A percentile compares a stretch with the other conserved stretches of the same genome.
These are phyloP conservation scores for Coriolopsis trogii DNA, from an alignment of 1,284 basidiomycete species.

Conservation along the genomic window DNA sequence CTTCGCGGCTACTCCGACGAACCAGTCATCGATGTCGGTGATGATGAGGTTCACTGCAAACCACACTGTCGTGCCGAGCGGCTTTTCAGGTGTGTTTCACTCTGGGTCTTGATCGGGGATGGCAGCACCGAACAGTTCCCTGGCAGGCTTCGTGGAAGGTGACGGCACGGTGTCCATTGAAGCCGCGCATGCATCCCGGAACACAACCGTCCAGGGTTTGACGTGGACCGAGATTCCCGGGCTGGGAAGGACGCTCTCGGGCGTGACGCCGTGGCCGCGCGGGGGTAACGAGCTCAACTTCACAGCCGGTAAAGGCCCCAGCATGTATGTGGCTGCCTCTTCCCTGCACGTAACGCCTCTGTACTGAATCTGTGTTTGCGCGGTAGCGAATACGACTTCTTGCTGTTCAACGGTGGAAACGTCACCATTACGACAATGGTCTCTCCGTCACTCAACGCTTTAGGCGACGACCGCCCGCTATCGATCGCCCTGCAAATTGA, in stretches of 20 bases:
- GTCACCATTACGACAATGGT: constrained; percentile 52
- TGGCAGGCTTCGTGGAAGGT: constrained; percentile 62
- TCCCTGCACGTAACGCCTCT: neutral
- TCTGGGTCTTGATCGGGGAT: neutral
- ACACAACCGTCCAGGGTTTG: constrained; percentile 53
- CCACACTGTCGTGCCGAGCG: constrained; percentile 39
- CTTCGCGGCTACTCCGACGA: constrained; percentile 47
- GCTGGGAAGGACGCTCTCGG: constrained; percentile 61
- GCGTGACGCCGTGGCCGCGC: constrained; percentile 63
- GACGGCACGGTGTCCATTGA: constrained; percentile 68
- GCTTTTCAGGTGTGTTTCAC: constrained; percentile 50
- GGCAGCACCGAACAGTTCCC: neutral
- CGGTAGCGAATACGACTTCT: constrained; percentile 59
- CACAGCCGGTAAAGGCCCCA: constrained; percentile 61
- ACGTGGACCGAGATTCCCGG: constrained; percentile 62
- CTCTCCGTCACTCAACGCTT: constrained; percentile 64
- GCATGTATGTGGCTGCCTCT: constrained; percentile 44
- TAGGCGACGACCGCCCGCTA: constrained; percentile 55
- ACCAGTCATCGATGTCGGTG: constrained; percentile 41
- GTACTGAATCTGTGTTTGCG: neutral
- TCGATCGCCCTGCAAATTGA: constrained; percentile 62
- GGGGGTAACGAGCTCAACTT: constrained; percentile 56
- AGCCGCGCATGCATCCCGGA: constrained; percentile 57
- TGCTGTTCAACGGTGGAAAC: constrained; percentile 55
- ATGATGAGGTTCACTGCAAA: constrained; percentile 46